phyloP scores from a whole-genome alignment of 1,284 basidiomycete genomes.

The Inonotus hispidus region DNA sequence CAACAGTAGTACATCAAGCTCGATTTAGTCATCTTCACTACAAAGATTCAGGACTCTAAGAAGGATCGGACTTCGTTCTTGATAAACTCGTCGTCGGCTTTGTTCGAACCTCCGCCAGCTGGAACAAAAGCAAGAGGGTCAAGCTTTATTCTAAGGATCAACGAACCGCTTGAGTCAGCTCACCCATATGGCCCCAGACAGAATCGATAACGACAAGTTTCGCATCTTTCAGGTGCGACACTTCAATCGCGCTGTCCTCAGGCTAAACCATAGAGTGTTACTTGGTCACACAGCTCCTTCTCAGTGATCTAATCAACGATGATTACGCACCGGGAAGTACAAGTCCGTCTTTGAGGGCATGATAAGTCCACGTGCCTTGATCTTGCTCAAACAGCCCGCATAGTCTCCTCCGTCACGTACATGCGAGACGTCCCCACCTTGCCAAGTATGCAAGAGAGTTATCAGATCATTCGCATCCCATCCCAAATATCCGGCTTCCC shows the following conservation, averaged over 20 bases:
- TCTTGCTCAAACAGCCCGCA: too few relatives aligned
- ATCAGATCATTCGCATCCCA: constrained; percentile 41
- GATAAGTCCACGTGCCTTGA: constrained; percentile 29
- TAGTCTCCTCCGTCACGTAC: constrained; percentile 26
- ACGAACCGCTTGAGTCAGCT: not conserved
- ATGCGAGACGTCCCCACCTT: constrained; percentile 34
- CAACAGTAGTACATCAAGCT: too few relatives aligned
- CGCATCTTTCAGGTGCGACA: constrained; percentile 27
- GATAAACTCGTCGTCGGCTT: constrained; percentile 35
- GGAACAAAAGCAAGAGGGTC: not conserved
- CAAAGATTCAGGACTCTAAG: constrained; percentile 20
- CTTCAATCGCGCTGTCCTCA: constrained; percentile 28
- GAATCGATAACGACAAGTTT: constrained; percentile 28
- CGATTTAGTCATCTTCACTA: too few relatives aligned
- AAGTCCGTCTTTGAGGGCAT: constrained; percentile 33
- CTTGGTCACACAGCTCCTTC: too few relatives aligned
- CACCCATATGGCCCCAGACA: constrained; percentile 29
- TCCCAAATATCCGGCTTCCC: constrained; percentile 32
- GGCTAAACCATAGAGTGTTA: constrained; percentile 17
- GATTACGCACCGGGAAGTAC: constrained; percentile 29
- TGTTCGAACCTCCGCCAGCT: constrained; percentile 29
- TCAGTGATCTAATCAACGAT: not conserved
- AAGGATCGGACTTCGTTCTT: constrained; percentile 35
- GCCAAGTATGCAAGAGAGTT: constrained; percentile 35
- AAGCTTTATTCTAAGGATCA: not conserved